Evolutionary conservation across 2,329 filamentous ascomycete species (phyloP).

Genomic region (Paraphoma chrysanthemicola): DNA sequence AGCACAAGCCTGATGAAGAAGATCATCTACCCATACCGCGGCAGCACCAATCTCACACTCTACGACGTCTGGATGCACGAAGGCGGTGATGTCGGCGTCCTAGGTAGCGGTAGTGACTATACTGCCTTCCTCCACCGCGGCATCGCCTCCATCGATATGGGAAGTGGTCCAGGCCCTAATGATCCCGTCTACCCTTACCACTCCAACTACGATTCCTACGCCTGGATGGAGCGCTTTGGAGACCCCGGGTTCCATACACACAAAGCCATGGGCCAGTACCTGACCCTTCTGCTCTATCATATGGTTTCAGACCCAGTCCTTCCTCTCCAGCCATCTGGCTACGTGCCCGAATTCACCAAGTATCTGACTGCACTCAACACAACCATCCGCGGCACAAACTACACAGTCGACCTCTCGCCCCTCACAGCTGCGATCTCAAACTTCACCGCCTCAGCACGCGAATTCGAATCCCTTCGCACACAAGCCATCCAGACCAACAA

Average conservation of each 20-base stretch:
- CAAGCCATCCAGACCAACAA: slow-evolving; percentile 38
- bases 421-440: slow-evolving; percentile 46
- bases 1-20: slow-evolving; percentile 49
- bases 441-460: slow-evolving; percentile 39
- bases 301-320: slow-evolving; percentile 48
- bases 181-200: slow-evolving; percentile 58
- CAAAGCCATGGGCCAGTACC: slow-evolving; percentile 57
- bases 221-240: slow-evolving; percentile 61
- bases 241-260: slow-evolving; percentile 60
- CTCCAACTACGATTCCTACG: slow-evolving; percentile 56
- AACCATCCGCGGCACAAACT: slow-evolving; percentile 36
- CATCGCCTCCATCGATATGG: slow-evolving; percentile 53
- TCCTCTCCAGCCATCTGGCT: slow-evolving; percentile 49
- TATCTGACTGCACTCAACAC: slow-evolving; percentile 46
- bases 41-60: slow-evolving; percentile 49
- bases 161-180: slow-evolving; percentile 43
- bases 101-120: slow-evolving; percentile 57
- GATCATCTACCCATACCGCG: slow-evolving; percentile 49
- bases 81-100: slow-evolving; percentile 49
- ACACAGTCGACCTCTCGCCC: slow-evolving; percentile 37
- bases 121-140: slow-evolving; percentile 56
- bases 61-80: slow-evolving; percentile 54
- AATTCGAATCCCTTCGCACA: slow-evolving; percentile 38
- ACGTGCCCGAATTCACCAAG: slow-evolving; percentile 45
- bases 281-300: slow-evolving; percentile 53